Evolutionary conservation across 148 eudicot genomes (phyloP).

Genomic region (Gaultheria prostrata): DNA sequence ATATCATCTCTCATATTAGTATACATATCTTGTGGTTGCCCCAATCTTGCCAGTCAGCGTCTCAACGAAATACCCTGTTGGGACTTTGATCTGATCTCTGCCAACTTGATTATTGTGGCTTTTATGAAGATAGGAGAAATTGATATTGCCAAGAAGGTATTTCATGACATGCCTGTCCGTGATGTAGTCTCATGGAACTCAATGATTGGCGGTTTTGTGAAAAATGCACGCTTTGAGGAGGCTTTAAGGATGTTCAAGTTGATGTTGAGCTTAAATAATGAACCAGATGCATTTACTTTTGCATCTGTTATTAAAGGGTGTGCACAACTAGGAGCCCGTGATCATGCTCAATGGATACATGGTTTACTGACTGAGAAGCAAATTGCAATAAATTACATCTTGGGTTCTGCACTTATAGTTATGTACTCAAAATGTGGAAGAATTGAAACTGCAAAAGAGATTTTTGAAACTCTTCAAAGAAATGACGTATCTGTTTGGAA

Average conservation of each 20-base stretch:
- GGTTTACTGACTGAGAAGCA: conserved; percentile 37
- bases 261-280: conserved; percentile 39
- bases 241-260: conserved; percentile 41
- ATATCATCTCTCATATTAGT: conserved; percentile 29
- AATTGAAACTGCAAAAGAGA: conserved; percentile 49
- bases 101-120: conserved; percentile 47
- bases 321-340: conserved; percentile 55
- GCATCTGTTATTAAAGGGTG: conserved; percentile 53
- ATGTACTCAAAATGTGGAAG: conserved; percentile 78
- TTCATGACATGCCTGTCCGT: conserved; percentile 36
- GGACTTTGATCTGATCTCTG: conserved; percentile 38
- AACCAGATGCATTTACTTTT: conserved; percentile 68
- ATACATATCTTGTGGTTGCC: conserved; percentile 35
- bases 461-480: conserved; percentile 31
- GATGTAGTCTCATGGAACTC: conserved; percentile 78
- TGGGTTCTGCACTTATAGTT: conserved; percentile 57
- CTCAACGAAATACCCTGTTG: conserved; percentile 33
- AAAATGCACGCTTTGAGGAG: conserved; percentile 47
- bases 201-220: conserved; percentile 54
- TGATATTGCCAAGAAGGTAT: conserved; percentile 50
- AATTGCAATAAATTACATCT: conserved; percentile 40
- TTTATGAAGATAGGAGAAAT: conserved; percentile 51
- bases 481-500: conserved; percentile 58
- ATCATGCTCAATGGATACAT: conserved; percentile 58
- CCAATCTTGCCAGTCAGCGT: conserved; percentile 37